phyloP scores from a whole-genome alignment of 768 basidiomycete species.

The Termitomyces sp. region DNA sequence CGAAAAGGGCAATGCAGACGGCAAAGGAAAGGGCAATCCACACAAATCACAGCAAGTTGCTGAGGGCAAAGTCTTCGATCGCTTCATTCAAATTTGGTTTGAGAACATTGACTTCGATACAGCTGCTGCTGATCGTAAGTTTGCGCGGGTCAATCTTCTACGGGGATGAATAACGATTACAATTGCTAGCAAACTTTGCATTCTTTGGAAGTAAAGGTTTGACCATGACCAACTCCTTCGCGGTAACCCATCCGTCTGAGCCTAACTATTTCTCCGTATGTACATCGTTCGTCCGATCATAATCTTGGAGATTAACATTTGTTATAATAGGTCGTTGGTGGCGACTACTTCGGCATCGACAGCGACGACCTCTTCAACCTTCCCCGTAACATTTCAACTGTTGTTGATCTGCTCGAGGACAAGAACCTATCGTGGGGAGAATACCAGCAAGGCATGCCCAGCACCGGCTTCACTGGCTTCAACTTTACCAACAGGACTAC shows the following conservation, averaged over 20 bases:
- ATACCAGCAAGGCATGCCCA: slow-evolving; percentile 57
- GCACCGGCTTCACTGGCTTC: slow-evolving; percentile 39
- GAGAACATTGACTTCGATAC: slow-evolving; percentile 53
- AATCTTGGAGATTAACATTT: slow-evolving; percentile 9
- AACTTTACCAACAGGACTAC: slow-evolving; percentile 19
- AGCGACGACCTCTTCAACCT: slow-evolving; percentile 33
- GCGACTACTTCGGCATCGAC: slow-evolving; percentile 30
- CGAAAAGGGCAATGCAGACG: no score
- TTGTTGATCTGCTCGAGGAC: slow-evolving; percentile 57
- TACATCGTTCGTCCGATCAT: background rate
- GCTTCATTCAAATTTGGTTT: slow-evolving; percentile 43
- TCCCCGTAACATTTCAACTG: slow-evolving; percentile 44
- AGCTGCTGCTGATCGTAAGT: slow-evolving; percentile 20
- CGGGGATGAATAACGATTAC: background rate
- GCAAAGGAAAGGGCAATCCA: background rate
- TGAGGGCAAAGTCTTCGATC: slow-evolving; percentile 23
- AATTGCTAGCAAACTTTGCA: slow-evolving; percentile 19
- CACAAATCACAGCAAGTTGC: background rate
- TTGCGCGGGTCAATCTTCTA: background rate
- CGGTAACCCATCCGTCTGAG: slow-evolving; percentile 53
- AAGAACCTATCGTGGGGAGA: slow-evolving; percentile 54
- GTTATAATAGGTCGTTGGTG: slow-evolving; percentile 4
- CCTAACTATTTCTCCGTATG: slow-evolving; percentile 49
- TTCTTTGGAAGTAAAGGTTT: slow-evolving; percentile 46
- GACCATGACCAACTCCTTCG: slow-evolving; percentile 37